Evolutionary conservation across 2,329 filamentous ascomycete species (phyloP).

Genomic region (Rutstroemia sp.): DNA sequence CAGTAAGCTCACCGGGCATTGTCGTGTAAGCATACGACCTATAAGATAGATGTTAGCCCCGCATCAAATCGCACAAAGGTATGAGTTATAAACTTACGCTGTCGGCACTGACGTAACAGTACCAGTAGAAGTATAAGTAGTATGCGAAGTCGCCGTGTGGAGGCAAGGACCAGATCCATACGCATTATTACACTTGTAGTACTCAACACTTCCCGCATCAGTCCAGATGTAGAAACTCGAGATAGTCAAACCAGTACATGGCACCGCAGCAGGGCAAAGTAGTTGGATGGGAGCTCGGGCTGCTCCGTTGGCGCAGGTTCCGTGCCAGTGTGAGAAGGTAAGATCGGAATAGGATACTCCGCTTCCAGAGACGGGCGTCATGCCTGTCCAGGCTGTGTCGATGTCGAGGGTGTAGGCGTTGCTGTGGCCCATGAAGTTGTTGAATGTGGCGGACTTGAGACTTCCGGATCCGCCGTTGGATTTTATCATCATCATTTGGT

Average conservation of each 20-base stretch:
- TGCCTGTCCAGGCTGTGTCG: constrained; percentile 44
- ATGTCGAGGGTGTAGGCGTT: constrained; percentile 53
- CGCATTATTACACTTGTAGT: constrained; percentile 41
- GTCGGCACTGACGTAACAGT: constrained; percentile 10
- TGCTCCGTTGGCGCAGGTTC: constrained; percentile 36
- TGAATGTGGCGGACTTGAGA: constrained; percentile 41
- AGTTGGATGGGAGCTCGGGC: constrained; percentile 45
- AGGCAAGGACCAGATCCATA: constrained; percentile 43
- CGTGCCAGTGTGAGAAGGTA: constrained; percentile 48
- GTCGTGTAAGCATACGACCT: constrained; percentile 16
- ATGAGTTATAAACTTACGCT: constrained; percentile 5
- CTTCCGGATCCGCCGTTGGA: constrained; percentile 48
- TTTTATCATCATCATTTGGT: constrained; percentile 59
- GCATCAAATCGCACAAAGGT: neutral
- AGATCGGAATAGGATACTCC: constrained; percentile 46
- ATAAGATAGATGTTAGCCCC: neutral
- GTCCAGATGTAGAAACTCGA: constrained; percentile 47
- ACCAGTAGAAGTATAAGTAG: constrained; percentile 10
- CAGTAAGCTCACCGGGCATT: constrained; percentile 18
- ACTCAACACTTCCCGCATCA: constrained; percentile 34
- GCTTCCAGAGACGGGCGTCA: constrained; percentile 35
- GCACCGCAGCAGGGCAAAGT: constrained; percentile 41
- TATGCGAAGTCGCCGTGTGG: constrained; percentile 14
- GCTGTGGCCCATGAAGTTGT: constrained; percentile 52
- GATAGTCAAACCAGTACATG: constrained; percentile 45